Percentiles rank a stretch among this genome's conserved stretches.
Evolutionary conservation across 2,329 filamentous ascomycete genomes (phyloP).

Genomic region (Hymenoscyphus scutula): DNA sequence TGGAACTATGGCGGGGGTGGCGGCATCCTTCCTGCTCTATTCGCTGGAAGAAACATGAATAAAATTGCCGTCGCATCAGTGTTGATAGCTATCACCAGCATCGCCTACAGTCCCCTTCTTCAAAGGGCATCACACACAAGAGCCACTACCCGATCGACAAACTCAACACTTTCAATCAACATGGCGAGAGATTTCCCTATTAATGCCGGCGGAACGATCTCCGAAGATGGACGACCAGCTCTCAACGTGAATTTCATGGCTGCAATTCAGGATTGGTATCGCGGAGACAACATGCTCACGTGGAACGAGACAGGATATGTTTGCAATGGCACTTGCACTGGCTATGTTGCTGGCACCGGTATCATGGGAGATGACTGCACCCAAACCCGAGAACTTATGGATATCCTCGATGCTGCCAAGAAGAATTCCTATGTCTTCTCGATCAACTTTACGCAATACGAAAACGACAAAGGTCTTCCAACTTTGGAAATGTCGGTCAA

Average conservation of each 20-base stretch:
- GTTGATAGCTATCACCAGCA: neutral
- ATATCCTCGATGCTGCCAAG: neutral
- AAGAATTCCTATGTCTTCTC: neutral
- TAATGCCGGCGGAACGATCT: neutral
- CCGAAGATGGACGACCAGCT: neutral
- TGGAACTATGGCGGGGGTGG: conserved; percentile 6
- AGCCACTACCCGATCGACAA: neutral
- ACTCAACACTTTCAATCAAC: neutral
- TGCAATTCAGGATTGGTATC: neutral
- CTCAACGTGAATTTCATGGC: neutral
- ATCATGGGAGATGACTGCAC: neutral
- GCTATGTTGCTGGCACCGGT: neutral
- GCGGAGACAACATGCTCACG: neutral
- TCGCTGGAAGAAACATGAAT: conserved; percentile 6
- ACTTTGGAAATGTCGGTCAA: neutral
- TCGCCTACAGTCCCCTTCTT: conserved; percentile 4
- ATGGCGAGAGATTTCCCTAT: neutral
- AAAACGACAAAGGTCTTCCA: neutral
- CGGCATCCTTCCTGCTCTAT: neutral
- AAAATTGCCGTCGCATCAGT: neutral
- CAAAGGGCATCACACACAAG: conserved; percentile 2
- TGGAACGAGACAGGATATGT: neutral
- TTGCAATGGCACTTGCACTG: conserved; percentile 4
- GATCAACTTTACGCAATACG: neutral
- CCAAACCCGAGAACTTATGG: neutral